A percentile compares a stretch with the other conserved stretches of the same genome.
Conservation (phyloP, 2,329 filamentous ascomycete species). For the Hortaea werneckii region DNA sequence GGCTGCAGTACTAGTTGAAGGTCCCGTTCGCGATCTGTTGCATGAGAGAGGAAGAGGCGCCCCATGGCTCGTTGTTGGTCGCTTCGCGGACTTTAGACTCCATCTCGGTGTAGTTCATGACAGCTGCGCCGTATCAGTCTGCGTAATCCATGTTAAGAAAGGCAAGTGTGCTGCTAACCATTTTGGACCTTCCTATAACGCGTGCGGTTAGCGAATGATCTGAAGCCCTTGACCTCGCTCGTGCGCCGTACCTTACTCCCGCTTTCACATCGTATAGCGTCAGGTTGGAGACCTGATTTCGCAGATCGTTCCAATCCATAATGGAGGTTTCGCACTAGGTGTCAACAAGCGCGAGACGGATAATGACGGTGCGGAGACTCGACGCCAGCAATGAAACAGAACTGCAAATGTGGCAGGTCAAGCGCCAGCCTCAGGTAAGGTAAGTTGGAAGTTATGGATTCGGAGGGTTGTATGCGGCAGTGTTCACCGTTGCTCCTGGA, state of each 20-base stretch:
- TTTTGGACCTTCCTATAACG: slow-evolving; percentile 86
- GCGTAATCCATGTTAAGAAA: background rate
- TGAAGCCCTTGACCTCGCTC: no score
- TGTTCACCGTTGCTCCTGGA: no score
- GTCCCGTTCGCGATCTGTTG: slow-evolving; percentile 97
- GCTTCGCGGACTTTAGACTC: slow-evolving; percentile 82
- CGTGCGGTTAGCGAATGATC: no score
- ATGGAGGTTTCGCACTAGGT: no score
- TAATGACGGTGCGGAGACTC: no score
- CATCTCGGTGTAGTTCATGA: slow-evolving; percentile 80
- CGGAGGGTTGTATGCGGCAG: no score
- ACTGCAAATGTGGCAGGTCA: no score
- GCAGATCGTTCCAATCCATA: slow-evolving; percentile 84
- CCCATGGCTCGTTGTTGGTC: slow-evolving; percentile 98
- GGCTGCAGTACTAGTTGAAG: slow-evolving; percentile 75
- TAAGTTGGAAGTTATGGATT: no score
- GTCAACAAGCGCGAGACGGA: no score
- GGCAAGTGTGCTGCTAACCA: slow-evolving; percentile 47
- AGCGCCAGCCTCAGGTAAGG: no score
- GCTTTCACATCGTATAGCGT: slow-evolving; percentile 86
- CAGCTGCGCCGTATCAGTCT: background rate
- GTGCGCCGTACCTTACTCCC: slow-evolving; percentile 54
- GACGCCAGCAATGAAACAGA: no score
- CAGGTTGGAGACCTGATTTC: slow-evolving; percentile 71
- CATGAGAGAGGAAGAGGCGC: slow-evolving; percentile 72